Evolutionary conservation across 1,284 basidiomycete genomes (phyloP), one percentile per base, ranked within the genome.

Genomic region (Exobasidium cylindrosporum): DNA sequence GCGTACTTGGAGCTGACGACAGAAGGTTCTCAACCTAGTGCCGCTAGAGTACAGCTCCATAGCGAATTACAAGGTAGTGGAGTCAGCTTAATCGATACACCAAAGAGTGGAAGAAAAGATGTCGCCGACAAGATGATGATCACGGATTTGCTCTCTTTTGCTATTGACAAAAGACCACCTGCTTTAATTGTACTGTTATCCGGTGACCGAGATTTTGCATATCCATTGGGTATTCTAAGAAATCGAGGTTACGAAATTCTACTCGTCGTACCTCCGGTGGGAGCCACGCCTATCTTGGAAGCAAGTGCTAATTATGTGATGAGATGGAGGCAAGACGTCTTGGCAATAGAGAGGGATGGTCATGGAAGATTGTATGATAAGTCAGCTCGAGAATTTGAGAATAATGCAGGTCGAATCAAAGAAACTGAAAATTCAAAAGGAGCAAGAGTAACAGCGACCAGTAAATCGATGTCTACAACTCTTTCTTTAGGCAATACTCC

Each of bases 121-220:
- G 74, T 74, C 13, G 72, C 72, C 17, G 74, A 76, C 57, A 71
- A 73, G 62, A 76, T 74, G 74, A 72, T 76, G 66, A 74, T 74
- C 60, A 69, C 74, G 46, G 74, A 76, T 47, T 57, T 74, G 4
- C 64, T 76, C 29, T 69, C 74, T 10, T 74, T 65, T 11, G 74
- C 74, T 13, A 72, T 76, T 53, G 74, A 74, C 43, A 64, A 72
- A 54, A 68, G 67, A 24, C 65, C 72, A 3, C 74, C 74, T 10
- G 67, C 68, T 23, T 67, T 68, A 5, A 68, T 76, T 49, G 72
- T 76, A 3, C 66, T 74, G 55, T 65, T 76, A 44, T 72, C 74
- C 3, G 74, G 74, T 13, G 74, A 76, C 47, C 67, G 74, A 17
- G 74, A 76, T 63, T 74, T 74, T 63, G 73, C 73, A 1, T 76